Conservation (phyloP, 129 eudicot genomes). For the Helichrysum umbraculigerum region DNA sequence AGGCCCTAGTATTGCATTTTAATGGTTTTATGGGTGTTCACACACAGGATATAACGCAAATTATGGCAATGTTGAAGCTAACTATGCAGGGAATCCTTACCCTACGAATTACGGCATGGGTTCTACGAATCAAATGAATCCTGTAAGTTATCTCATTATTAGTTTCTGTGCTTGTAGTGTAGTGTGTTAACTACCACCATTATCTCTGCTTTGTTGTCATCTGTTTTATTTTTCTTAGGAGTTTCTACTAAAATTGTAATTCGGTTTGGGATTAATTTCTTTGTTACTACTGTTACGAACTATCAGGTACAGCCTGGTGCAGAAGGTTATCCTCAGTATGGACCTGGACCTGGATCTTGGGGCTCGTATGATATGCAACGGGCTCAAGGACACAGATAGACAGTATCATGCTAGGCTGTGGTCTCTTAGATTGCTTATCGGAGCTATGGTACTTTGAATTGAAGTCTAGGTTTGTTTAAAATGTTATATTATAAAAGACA, state of each 20-base stretch:
- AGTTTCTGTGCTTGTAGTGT: background rate
- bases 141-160: conserved; percentile 38
- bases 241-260: background rate
- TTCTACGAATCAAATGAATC: conserved; percentile 55
- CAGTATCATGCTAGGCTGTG: conserved; percentile 34
- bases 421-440: conserved; percentile 30
- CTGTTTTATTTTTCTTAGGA: background rate
- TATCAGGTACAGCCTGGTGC: conserved; percentile 65
- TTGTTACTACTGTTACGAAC: conserved; percentile 6
- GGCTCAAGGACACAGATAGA: conserved; percentile 80
- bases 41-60: conserved; percentile 56
- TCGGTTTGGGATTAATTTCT: background rate
- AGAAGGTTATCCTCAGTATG: conserved; percentile 86
- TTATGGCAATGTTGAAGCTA: conserved; percentile 70
- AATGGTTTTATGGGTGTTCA: conserved; percentile 4
- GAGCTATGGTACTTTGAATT: conserved; percentile 44
- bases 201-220: background rate
- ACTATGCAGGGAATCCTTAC: conserved; percentile 72
- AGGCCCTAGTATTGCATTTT: background rate
- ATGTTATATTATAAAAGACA: conserved; percentile 39
- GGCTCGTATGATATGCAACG: conserved; percentile 71
- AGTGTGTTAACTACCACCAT: background rate
- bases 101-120: conserved; percentile 60
- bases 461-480: conserved; percentile 49
- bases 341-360: conserved; percentile 87